These are phyloP conservation scores for Stentor coeruleus DNA, from an alignment of 73 alveolate genomes.

Conservation along the genomic window DNA sequence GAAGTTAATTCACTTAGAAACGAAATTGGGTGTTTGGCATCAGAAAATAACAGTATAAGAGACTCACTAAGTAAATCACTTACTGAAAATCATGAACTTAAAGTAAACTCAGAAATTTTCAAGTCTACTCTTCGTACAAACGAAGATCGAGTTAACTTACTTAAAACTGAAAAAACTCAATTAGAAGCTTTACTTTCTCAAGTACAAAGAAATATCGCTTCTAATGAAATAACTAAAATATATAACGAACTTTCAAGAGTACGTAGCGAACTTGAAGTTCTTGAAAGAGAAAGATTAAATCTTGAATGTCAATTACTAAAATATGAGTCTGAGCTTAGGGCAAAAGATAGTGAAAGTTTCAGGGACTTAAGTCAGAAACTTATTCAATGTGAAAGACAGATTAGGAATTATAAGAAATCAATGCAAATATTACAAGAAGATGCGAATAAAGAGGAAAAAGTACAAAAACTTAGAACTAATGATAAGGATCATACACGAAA, in stretches of 20 bases:
- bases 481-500: background rate
- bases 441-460: background rate
- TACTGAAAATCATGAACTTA: background rate
- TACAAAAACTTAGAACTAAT: background rate
- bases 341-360: background rate
- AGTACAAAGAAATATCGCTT: background rate
- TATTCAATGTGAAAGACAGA: background rate
- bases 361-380: background rate
- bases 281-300: slow-evolving; percentile 24
- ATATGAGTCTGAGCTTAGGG: background rate
- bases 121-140: background rate
- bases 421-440: background rate
- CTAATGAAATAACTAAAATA: background rate
- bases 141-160: background rate
- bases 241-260: background rate
- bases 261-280: slow-evolving; percentile 1
- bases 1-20: background rate
- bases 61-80: background rate
- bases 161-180: background rate
- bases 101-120: background rate
- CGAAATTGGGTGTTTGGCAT: background rate
- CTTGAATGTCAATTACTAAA: slow-evolving; percentile 15
- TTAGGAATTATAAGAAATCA: background rate
- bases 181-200: background rate
- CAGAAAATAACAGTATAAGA: background rate